These are phyloP conservation scores for Sphaceloma murrayae DNA, from an alignment of 2,329 filamentous ascomycete species.

Conservation along the genomic window DNA sequence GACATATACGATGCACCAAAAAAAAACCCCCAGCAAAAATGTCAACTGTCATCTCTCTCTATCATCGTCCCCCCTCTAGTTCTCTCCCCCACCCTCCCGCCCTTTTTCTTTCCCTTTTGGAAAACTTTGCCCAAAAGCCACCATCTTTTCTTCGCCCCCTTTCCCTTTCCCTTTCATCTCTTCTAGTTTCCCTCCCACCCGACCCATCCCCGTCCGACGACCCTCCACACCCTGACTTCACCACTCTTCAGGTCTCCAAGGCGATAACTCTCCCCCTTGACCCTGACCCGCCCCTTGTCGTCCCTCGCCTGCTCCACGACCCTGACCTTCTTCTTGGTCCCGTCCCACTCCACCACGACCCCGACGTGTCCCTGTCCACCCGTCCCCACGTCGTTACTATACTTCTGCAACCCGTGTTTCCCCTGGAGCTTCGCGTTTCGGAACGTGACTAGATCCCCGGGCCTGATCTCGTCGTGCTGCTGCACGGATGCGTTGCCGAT, in stretches of 20 bases:
- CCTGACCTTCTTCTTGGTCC: constrained; percentile 92
- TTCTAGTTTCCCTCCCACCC: constrained; percentile 55
- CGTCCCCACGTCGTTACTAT: constrained; percentile 77
- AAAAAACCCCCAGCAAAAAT: too few species aligned
- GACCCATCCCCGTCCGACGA: constrained; percentile 86
- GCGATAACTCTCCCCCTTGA: constrained; percentile 88
- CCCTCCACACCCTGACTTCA: constrained; percentile 94
- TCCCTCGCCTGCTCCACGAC: constrained; percentile 83
- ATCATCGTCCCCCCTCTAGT: too few species aligned
- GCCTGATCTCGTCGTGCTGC: constrained; percentile 83
- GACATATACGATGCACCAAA: too few species aligned
- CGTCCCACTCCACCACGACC: constrained; percentile 92
- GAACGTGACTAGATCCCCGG: constrained; percentile 85
- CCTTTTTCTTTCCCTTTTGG: too few species aligned
- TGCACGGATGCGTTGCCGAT: constrained; percentile 86
- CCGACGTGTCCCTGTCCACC: constrained; percentile 60
- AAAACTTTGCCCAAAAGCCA: not conserved
- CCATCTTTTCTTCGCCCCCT: not conserved
- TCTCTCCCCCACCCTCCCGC: too few species aligned
- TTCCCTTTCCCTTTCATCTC: not conserved
- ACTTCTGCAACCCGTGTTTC: constrained; percentile 91
- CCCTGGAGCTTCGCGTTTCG: constrained; percentile 92
- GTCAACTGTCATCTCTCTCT: too few species aligned
- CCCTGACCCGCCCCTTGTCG: constrained; percentile 67
- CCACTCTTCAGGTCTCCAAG: constrained; percentile 84